phyloP scores from a whole-genome alignment of 495 filamentous ascomycete genomes.

The Baudoinia panamericana region DNA sequence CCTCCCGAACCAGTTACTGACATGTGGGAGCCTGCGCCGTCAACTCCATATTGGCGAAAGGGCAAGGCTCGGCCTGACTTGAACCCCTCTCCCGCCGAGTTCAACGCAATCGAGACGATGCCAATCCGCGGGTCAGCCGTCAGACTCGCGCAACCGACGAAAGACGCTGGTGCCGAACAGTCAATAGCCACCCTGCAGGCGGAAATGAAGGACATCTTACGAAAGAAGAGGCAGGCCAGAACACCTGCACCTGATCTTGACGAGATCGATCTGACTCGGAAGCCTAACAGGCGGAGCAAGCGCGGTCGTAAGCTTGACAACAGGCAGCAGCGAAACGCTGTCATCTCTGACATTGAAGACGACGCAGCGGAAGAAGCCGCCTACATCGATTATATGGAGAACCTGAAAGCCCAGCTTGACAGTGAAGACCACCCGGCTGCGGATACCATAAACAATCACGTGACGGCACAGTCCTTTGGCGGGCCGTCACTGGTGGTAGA shows the following conservation, averaged over 20 bases:
- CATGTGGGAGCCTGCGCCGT: conserved; percentile 2
- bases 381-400: conserved; percentile 20
- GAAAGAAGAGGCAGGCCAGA: conserved; percentile 8
- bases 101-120: neutral
- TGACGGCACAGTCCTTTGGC: neutral
- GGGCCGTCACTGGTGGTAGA: conserved; percentile 14
- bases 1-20: neutral
- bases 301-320: conserved; percentile 16
- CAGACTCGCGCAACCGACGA: conserved; percentile 1
- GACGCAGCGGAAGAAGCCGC: conserved; percentile 22
- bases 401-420: conserved; percentile 14
- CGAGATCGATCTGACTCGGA: neutral
- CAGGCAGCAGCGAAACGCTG: conserved; percentile 10
- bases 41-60: conserved; percentile 10
- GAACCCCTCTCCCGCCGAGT: neutral
- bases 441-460: neutral
- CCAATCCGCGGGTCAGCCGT: neutral
- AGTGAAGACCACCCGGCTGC: conserved; percentile 1
- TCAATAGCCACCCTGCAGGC: conserved; percentile 9
- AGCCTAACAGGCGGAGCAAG: conserved; percentile 13
- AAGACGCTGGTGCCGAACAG: conserved; percentile 4
- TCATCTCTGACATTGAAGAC: conserved; percentile 14
- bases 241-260: neutral
- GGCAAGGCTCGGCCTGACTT: conserved; percentile 2
- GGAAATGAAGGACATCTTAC: conserved; percentile 3